These are phyloP conservation scores for Tricholoma matsutake DNA, from an alignment of 768 basidiomycete species.

Conservation along the genomic window DNA sequence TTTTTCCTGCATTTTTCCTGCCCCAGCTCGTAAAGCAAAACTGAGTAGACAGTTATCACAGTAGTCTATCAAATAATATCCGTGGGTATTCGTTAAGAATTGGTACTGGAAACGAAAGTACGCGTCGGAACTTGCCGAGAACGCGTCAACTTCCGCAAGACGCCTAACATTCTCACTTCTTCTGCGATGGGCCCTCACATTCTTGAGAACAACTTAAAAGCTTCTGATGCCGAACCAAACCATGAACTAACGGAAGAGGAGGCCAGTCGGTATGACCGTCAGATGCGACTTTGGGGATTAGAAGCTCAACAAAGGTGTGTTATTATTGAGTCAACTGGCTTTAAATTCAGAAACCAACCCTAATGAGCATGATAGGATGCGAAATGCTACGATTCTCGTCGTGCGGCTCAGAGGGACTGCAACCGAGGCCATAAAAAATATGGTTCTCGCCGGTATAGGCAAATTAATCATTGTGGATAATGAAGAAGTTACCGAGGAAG, in stretches of 20 bases:
- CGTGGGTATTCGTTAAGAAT: too few relatives aligned
- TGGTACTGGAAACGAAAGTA: too few relatives aligned
- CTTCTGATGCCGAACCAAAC: conserved; percentile 11
- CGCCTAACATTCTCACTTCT: neutral
- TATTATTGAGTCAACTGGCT: conserved; percentile 8
- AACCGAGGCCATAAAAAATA: conserved; percentile 95
- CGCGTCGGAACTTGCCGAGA: neutral
- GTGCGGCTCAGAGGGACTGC: conserved; percentile 79
- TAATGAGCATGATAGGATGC: conserved; percentile 62
- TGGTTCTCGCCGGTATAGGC: conserved; percentile 95
- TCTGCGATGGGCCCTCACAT: conserved; percentile 5
- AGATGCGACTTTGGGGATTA: conserved; percentile 96
- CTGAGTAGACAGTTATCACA: too few relatives aligned
- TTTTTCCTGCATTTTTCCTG: neutral
- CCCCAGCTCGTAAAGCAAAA: too few relatives aligned
- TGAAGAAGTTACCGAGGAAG: conserved; percentile 72
- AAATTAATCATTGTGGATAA: conserved; percentile 82
- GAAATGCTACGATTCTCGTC: conserved; percentile 87
- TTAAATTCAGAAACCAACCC: conserved; percentile 3
- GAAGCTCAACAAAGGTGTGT: conserved; percentile 88
- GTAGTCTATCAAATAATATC: too few relatives aligned
- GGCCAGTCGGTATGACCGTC: conserved; percentile 86
- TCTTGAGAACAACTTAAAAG: conserved; percentile 7
- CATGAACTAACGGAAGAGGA: conserved; percentile 66
- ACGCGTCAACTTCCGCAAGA: neutral